These are phyloP conservation scores for Candida sp. DNA, from an alignment of 1,139 yeast genomes.

Conservation along the genomic window DNA sequence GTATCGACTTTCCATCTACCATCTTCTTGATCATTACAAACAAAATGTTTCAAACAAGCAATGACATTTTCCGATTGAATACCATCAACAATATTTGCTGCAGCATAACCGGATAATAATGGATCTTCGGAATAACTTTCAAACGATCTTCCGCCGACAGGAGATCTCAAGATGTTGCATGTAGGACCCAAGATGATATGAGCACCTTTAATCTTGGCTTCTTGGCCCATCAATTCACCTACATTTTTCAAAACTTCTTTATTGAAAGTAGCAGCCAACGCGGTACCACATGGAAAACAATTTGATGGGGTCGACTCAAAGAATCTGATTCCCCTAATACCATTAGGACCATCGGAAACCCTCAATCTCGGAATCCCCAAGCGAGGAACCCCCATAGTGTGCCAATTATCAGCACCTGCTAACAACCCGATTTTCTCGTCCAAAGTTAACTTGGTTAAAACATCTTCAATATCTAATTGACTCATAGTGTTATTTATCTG, in stretches of 20 bases:
- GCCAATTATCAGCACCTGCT: slow-evolving; percentile 56
- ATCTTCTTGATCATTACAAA: slow-evolving; percentile 59
- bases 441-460: slow-evolving; percentile 41
- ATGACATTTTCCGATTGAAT: slow-evolving; percentile 50
- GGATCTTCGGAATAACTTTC: slow-evolving; percentile 67
- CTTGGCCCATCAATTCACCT: slow-evolving; percentile 32
- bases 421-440: slow-evolving; percentile 47
- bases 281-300: slow-evolving; percentile 36
- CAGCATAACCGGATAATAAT: slow-evolving; percentile 48
- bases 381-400: slow-evolving; percentile 47
- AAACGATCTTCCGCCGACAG: slow-evolving; percentile 61
- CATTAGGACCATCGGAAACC: slow-evolving; percentile 37
- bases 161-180: slow-evolving; percentile 54
- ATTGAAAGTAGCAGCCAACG: slow-evolving; percentile 42
- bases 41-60: slow-evolving; percentile 59
- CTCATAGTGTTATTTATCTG: too few species aligned
- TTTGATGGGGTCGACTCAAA: slow-evolving; percentile 31
- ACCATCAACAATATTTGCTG: slow-evolving; percentile 50
- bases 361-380: slow-evolving; percentile 33
- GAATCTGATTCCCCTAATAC: slow-evolving; percentile 30
- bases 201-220: slow-evolving; percentile 31
- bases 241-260: slow-evolving; percentile 22
- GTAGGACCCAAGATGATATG: slow-evolving; percentile 55
- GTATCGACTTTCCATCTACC: slow-evolving; percentile 48
- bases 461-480: slow-evolving; percentile 47